Base-by-base conservation (phyloP, 2,329 filamentous ascomycete species). In the Colletotrichum horii region DNA sequence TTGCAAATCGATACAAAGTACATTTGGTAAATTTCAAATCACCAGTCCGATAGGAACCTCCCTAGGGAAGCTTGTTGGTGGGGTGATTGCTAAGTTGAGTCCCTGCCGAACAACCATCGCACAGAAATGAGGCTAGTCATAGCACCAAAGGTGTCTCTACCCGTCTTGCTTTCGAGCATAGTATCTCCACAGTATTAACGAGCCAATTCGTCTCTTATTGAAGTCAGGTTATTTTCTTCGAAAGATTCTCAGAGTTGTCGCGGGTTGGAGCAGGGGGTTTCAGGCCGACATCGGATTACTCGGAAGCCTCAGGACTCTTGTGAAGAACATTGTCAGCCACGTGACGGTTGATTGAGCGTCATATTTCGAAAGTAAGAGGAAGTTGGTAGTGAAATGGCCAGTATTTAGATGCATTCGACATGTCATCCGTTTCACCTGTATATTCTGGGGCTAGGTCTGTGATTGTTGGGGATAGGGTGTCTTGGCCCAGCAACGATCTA, bases 11-110 rank as follows among this genome's bases (percentile, higher is more conserved):
- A 43, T 6, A 16, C 8, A n/a, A 19, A n/a, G 4, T 11, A 6
- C 16, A n/a, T 4, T 19, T 22, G 1, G 7, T 12, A 12, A 22
- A 48, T 7, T n/a, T 22, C 19, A 48, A 48, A n/a, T 43, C n/a
- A 22, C 43, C 1, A 6, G 3, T 12, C 6, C 22, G 0, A 4
- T 7, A 48, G 19, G 3, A 48, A 48, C 9, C 3, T 7, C 19
- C 9, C 19, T 7, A 7, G 19, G 19, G 11, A 48, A 22, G 12
- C 11, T 48, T 22, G 19, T 22, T 22, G 9, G 11, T 19, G 8
- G 43, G n/a, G 1, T 4, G 38, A 22, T 7, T 12, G 6, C 38
- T 19, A 48, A 12, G 8, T 22, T 12, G 43, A 7, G 19, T 7
- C 11, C 43, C 19, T n/a, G 12, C 5, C 19, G 22, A 48, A 22